These are phyloP conservation scores for Hylodesmum podocarpum DNA, from an alignment of 306 rosid species.

Conservation along the genomic window DNA sequence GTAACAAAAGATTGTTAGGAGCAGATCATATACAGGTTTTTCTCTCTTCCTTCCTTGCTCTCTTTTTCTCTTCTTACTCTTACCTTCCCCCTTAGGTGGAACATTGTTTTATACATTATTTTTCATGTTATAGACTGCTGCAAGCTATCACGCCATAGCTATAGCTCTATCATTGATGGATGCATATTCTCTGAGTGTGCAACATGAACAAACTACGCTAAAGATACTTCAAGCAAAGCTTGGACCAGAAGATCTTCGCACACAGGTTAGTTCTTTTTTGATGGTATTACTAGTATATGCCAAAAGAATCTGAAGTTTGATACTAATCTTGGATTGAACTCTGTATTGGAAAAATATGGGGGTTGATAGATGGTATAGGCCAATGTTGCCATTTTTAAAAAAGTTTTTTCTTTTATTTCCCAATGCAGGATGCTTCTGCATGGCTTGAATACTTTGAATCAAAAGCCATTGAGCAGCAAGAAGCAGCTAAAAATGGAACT, in stretches of 20 bases:
- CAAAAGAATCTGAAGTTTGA: no score
- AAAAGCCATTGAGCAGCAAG: constrained; percentile 94
- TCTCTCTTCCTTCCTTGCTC: neutral
- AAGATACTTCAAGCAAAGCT: constrained; percentile 88
- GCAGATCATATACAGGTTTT: constrained; percentile 93
- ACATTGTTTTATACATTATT: constrained; percentile 6
- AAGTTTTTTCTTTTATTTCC: neutral
- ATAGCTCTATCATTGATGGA: constrained; percentile 98
- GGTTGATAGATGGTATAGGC: neutral
- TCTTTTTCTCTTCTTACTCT: neutral
- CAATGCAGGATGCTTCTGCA: constrained; percentile 88
- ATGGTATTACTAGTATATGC: neutral
- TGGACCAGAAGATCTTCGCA: constrained; percentile 92
- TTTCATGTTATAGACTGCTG: constrained; percentile 74
- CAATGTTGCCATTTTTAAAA: neutral
- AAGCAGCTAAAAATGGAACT: constrained; percentile 87
- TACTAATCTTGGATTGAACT: neutral
- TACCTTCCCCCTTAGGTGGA: neutral
- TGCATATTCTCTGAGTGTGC: constrained; percentile 92
- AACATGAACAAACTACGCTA: constrained; percentile 95
- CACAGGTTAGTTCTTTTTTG: constrained; percentile 59
- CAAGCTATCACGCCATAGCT: constrained; percentile 98
- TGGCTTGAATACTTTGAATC: constrained; percentile 98
- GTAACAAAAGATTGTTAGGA: constrained; percentile 92
- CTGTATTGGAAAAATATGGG: neutral